A percentile compares a stretch with the other conserved stretches of the same genome.
Evolutionary conservation across 805 yeast genomes (phyloP).

Genomic region (Ogataea zsoltii): DNA sequence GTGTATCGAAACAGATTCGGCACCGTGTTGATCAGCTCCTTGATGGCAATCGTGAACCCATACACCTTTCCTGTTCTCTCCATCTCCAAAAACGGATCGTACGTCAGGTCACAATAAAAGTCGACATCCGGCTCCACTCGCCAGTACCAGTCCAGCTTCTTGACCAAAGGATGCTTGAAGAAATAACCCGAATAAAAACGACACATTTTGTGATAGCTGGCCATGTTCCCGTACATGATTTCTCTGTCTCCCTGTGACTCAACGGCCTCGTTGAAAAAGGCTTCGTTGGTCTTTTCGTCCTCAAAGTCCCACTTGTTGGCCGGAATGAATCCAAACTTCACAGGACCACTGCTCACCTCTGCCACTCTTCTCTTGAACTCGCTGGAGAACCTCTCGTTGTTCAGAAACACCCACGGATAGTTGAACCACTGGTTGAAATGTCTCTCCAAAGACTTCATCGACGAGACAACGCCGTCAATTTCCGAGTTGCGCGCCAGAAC

Average conservation of each 20-base stretch:
- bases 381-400: conserved; percentile 71
- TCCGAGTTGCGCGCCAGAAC: conserved; percentile 83
- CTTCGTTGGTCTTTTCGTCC: conserved; percentile 36
- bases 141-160: conserved; percentile 88
- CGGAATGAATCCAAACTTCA: conserved; percentile 71
- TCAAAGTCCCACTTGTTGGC: conserved; percentile 72
- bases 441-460: conserved; percentile 75
- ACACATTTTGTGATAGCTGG: conserved; percentile 92
- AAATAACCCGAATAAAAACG: conserved; percentile 86
- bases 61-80: conserved; percentile 64
- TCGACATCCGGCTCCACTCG: conserved; percentile 92
- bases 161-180: conserved; percentile 74
- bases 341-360: conserved; percentile 56
- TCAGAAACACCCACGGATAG: conserved; percentile 90
- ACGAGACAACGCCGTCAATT: conserved; percentile 68
- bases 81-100: conserved; percentile 91
- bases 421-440: conserved; percentile 93
- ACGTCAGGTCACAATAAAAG: conserved; percentile 86
- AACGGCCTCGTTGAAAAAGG: conserved; percentile 55
- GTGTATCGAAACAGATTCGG: conserved; percentile 81
- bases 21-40: conserved; percentile 78
- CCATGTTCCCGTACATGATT: conserved; percentile 80
- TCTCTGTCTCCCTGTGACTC: conserved; percentile 79
- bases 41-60: conserved; percentile 80
- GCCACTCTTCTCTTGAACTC: conserved; percentile 58